Conservation (phyloP, 345 rosid genomes). For the Brassica cretica region DNA sequence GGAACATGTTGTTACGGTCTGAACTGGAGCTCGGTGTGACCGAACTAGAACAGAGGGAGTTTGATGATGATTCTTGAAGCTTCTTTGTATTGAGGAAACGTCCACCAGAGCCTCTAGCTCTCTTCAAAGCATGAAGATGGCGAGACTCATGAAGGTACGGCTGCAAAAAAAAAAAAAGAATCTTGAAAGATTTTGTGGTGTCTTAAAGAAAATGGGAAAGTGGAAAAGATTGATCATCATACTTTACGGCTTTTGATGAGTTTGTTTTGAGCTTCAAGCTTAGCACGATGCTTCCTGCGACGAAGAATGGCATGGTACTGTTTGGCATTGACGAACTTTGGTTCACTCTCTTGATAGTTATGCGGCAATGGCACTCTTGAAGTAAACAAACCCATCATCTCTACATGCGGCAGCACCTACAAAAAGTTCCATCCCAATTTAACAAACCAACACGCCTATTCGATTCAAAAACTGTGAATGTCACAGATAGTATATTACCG, state of each 20-base stretch:
- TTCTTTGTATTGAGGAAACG: constrained; percentile 71
- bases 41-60: constrained; percentile 15
- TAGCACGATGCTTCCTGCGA: constrained; percentile 77
- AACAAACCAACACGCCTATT: background rate
- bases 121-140: constrained; percentile 76
- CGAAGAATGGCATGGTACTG: constrained; percentile 88
- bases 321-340: constrained; percentile 75
- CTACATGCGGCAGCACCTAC: constrained; percentile 54
- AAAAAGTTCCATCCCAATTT: background rate
- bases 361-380: constrained; percentile 68
- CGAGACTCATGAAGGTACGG: constrained; percentile 92
- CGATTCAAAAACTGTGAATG: background rate
- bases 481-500: constrained; percentile 38
- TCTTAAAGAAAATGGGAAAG: background rate
- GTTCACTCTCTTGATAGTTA: constrained; percentile 56
- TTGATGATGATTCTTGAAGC: constrained; percentile 49
- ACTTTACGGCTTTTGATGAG: constrained; percentile 71
- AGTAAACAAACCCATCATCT: constrained; percentile 50
- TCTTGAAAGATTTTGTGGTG: background rate
- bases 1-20: constrained; percentile 37
- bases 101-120: constrained; percentile 84
- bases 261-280: constrained; percentile 79
- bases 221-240: constrained; percentile 25
- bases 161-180: constrained; percentile 39
- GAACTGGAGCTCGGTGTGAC: constrained; percentile 5